Percentiles rank a stretch among this genome's conserved stretches.
These are phyloP conservation scores for Nakataea oryzae DNA, from an alignment of 2,329 filamentous ascomycete genomes.

Conservation along the genomic window DNA sequence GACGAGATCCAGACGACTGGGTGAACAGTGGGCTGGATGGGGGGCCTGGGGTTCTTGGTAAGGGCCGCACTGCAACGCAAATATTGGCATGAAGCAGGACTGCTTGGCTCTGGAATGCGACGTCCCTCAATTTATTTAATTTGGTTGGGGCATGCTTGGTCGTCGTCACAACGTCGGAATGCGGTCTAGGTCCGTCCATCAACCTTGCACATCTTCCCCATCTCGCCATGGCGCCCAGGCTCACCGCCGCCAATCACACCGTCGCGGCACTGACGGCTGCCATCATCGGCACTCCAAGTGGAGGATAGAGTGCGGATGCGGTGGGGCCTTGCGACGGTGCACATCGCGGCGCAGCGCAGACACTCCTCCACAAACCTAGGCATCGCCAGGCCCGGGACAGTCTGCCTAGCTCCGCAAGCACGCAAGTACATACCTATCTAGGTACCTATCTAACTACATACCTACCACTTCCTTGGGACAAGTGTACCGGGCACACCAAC, in stretches of 20 bases:
- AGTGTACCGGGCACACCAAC: no score
- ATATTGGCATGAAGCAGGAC: neutral
- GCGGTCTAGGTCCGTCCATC: neutral
- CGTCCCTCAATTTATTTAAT: neutral
- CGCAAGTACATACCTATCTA: no score
- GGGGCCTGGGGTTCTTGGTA: neutral
- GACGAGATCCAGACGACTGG: neutral
- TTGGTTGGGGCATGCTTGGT: neutral
- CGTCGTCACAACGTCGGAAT: neutral
- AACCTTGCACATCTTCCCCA: neutral
- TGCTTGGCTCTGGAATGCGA: neutral
- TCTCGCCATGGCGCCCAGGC: neutral
- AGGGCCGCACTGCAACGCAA: neutral
- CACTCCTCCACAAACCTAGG: neutral
- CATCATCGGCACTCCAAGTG: no score
- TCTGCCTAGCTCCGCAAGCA: no score
- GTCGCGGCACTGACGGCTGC: no score
- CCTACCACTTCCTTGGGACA: no score
- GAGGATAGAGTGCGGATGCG: neutral
- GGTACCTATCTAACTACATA: no score
- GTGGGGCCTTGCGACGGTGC: neutral
- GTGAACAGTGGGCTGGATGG: neutral
- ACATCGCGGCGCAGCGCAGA: neutral
- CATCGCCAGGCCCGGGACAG: neutral
- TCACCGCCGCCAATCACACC: neutral